phyloP scores from a whole-genome alignment of 352 stramenopile species.

The Phytophthora citricola region DNA sequence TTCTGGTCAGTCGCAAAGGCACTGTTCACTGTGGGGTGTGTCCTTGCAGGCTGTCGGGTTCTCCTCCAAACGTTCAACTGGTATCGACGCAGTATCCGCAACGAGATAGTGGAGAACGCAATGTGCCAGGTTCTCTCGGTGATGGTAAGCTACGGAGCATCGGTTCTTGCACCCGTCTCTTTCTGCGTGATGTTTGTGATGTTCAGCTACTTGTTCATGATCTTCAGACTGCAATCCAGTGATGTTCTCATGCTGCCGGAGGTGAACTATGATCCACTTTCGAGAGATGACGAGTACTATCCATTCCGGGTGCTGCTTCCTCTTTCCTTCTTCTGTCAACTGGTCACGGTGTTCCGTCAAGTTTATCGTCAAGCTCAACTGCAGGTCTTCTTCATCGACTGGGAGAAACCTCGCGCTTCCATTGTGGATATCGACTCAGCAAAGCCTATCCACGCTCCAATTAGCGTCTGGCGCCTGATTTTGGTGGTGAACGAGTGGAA shows the following conservation, averaged over 20 bases:
- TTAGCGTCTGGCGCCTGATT: slow-evolving; percentile 95
- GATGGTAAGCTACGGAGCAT: slow-evolving; percentile 45
- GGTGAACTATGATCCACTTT: slow-evolving; percentile 54
- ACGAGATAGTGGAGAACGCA: slow-evolving; percentile 63
- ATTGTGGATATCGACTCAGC: slow-evolving; percentile 64
- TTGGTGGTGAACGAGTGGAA: slow-evolving; percentile 95
- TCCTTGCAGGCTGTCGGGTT: slow-evolving; percentile 59
- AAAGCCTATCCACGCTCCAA: slow-evolving; percentile 52
- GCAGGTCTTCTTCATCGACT: slow-evolving; percentile 95
- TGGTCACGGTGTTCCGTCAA: slow-evolving; percentile 66
- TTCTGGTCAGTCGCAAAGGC: slow-evolving; percentile 84
- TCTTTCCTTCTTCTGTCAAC: slow-evolving; percentile 85
- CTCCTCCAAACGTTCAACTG: slow-evolving; percentile 89
- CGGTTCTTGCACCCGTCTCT: slow-evolving; percentile 48
- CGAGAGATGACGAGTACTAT: slow-evolving; percentile 85
- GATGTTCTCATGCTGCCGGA: slow-evolving; percentile 92
- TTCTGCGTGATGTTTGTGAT: slow-evolving; percentile 80
- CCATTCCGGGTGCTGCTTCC: slow-evolving; percentile 86
- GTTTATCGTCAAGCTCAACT: slow-evolving; percentile 84
- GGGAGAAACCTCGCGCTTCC: slow-evolving; percentile 88
- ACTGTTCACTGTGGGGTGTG: slow-evolving; percentile 74
- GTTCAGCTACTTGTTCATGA: slow-evolving; percentile 91
- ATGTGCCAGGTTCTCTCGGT: slow-evolving; percentile 57
- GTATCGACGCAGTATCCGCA: slow-evolving; percentile 79
- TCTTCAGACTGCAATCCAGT: slow-evolving; percentile 93